Conservation (phyloP, 2,329 filamentous ascomycete species). For the Cladosporium colombiae region DNA sequence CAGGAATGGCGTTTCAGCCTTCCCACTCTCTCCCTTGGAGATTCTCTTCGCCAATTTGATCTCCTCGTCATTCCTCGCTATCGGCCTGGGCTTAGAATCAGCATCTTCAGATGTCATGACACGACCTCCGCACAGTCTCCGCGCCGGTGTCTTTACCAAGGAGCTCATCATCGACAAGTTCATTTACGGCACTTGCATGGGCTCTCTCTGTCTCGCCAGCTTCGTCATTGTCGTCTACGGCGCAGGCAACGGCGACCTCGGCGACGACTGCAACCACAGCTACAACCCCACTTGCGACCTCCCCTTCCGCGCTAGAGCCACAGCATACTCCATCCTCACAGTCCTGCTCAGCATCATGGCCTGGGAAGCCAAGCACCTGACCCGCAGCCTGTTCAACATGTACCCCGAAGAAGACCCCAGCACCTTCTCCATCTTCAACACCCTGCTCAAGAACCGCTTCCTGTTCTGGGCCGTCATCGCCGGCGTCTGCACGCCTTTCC, state of each 20-base stretch:
- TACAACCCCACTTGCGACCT: slow-evolving; percentile 46
- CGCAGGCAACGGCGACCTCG: slow-evolving; percentile 45
- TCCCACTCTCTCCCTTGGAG: slow-evolving; percentile 49
- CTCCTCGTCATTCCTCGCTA: slow-evolving; percentile 50
- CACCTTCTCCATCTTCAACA: slow-evolving; percentile 37
- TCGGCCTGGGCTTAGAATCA: slow-evolving; percentile 50
- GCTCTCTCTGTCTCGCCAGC: slow-evolving; percentile 46
- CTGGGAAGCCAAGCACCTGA: slow-evolving; percentile 51
- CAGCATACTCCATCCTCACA: slow-evolving; percentile 48
- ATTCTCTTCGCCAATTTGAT: slow-evolving; percentile 53
- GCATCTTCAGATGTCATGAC: slow-evolving; percentile 49
- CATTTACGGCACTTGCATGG: slow-evolving; percentile 51
- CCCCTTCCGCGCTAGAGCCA: slow-evolving; percentile 48
- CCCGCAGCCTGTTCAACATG: slow-evolving; percentile 48
- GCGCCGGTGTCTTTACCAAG: slow-evolving; percentile 47
- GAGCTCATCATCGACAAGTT: slow-evolving; percentile 52
- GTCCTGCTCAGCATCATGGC: slow-evolving; percentile 49
- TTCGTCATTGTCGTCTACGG: slow-evolving; percentile 49
- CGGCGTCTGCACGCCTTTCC: slow-evolving; percentile 43
- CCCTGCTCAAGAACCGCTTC: slow-evolving; percentile 36
- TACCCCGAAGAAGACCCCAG: slow-evolving; percentile 39
- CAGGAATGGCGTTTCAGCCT: slow-evolving; percentile 44
- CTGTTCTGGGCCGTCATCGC: slow-evolving; percentile 42
- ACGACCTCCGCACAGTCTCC: slow-evolving; percentile 46
- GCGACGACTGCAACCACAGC: slow-evolving; percentile 46